phyloP scores from a whole-genome alignment of 169 alveolate genomes.

The Cytauxzoon felis region DNA sequence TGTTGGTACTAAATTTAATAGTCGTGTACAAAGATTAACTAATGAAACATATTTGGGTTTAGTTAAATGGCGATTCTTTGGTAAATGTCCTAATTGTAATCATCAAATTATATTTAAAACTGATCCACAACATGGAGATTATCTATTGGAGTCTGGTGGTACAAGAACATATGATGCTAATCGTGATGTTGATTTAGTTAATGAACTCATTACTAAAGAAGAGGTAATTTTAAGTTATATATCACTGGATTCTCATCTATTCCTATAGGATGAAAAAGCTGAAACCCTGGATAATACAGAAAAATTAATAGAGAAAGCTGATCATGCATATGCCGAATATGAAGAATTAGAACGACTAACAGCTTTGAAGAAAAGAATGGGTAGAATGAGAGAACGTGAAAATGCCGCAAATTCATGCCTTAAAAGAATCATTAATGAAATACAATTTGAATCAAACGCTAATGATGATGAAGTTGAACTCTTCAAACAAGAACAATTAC shows the following conservation, averaged over 20 bases:
- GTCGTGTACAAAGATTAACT: constrained; percentile 86
- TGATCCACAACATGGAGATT: constrained; percentile 87
- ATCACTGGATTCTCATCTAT: not conserved
- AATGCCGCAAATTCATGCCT: constrained; percentile 45
- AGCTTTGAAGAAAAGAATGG: constrained; percentile 54
- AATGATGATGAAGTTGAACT: constrained; percentile 53
- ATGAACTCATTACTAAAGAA: constrained; percentile 34
- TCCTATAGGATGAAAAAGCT: constrained; percentile 47
- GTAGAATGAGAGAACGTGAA: constrained; percentile 60
- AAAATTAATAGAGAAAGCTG: constrained; percentile 60
- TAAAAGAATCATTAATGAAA: constrained; percentile 18
- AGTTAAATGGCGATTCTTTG: constrained; percentile 94
- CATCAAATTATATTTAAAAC: constrained; percentile 93
- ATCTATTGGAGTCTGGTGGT: constrained; percentile 87
- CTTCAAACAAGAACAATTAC: constrained; percentile 42
- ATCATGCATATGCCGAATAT: constrained; percentile 58
- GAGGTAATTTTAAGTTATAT: constrained; percentile 26
- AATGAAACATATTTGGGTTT: constrained; percentile 96
- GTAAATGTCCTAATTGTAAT: constrained; percentile 95
- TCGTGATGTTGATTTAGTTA: constrained; percentile 68
- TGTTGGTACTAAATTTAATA: constrained; percentile 98
- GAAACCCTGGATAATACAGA: constrained; percentile 50
- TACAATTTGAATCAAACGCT: constrained; percentile 12
- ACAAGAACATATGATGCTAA: constrained; percentile 79
- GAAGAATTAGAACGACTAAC: constrained; percentile 56